Base-by-base conservation (phyloP, 345 rosid genomes). In the Aegle marmelos region DNA sequence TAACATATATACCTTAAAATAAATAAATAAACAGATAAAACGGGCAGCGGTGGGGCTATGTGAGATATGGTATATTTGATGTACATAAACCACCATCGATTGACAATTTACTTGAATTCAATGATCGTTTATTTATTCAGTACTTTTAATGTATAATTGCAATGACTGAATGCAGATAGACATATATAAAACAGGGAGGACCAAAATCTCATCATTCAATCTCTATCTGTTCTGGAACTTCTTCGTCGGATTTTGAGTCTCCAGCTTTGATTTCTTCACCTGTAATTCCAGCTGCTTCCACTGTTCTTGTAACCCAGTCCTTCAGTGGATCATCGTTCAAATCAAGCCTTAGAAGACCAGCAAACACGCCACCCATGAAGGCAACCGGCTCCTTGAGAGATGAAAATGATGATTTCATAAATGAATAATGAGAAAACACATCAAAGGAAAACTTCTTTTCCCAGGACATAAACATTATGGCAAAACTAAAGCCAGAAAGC, bases 271-370 rank as follows among this genome's bases (percentile, higher is more conserved):
- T 70, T 31, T 86, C 90, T 73, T 89, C 92, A 72, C 76, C 79
- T 13, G 84, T 71, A 37, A 88, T 76, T 31, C 86, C 90, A 36
- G 92, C 79, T 0, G 91, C 87, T 80, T 91, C 92, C 17, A 83
- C 91, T 0, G 94, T 86, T 76, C 89, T 87, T 2, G 86, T 56
- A 48, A 91, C 88, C 94, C 94, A 91, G 80, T 91, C 92, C 79
- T 86, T 91, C 13, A 90, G 84, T 21, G 94, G 94, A 61, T 91
- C 94, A 74, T 91, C 94, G 25, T 89, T 84, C 79, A 91, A 77
- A 84, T 91, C 90, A 62, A 89, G 92, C 86, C 90, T 86, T 76
- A 89, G 76, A 75, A 91, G 77, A 74, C 94, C 92, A 0, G 92
- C 92, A 83, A 91, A 91, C 76, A 91, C 76, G 57, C 94, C 94